phyloP scores from a whole-genome alignment of 129 eudicot species.

The Ambrosia artemisiifolia region DNA sequence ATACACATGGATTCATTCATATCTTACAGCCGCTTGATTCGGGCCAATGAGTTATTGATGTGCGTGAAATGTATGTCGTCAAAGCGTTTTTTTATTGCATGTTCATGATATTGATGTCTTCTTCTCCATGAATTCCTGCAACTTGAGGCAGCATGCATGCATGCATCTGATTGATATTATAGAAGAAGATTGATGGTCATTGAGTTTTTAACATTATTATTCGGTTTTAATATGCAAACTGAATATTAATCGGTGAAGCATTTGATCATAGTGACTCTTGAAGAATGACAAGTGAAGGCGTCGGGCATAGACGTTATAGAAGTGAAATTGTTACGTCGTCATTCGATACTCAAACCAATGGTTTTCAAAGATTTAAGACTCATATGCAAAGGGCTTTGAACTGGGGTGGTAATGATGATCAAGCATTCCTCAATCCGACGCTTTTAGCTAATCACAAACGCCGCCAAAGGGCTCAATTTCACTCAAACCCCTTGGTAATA shows the following conservation, averaged over 20 bases:
- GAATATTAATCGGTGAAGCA: constrained; percentile 36
- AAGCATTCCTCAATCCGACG: constrained; percentile 77
- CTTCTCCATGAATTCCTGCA: constrained; percentile 20
- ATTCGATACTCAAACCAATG: constrained; percentile 25
- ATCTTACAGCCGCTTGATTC: background rate
- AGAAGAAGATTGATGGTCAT: background rate
- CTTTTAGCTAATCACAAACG: constrained; percentile 85
- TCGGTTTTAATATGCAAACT: constrained; percentile 1
- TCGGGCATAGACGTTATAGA: constrained; percentile 62
- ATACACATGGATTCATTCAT: background rate
- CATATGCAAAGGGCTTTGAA: constrained; percentile 72
- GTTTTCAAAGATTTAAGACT: constrained; percentile 66
- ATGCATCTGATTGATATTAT: background rate
- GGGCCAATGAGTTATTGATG: background rate
- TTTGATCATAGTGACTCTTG: constrained; percentile 24
- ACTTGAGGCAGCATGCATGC: constrained; percentile 10
- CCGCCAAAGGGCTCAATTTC: constrained; percentile 83
- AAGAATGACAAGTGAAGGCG: constrained; percentile 27
- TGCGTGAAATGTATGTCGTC: background rate
- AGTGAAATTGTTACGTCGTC: constrained; percentile 55
- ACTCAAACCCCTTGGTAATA: constrained; percentile 59
- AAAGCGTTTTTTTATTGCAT: background rate
- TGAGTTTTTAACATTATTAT: too few relatives aligned
- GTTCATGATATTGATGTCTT: constrained; percentile 31
- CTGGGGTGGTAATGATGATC: constrained; percentile 62